A percentile compares a stretch with the other conserved stretches of the same genome.
phyloP scores from a whole-genome alignment of 495 filamentous ascomycete species.

The Tricharina praecox region DNA sequence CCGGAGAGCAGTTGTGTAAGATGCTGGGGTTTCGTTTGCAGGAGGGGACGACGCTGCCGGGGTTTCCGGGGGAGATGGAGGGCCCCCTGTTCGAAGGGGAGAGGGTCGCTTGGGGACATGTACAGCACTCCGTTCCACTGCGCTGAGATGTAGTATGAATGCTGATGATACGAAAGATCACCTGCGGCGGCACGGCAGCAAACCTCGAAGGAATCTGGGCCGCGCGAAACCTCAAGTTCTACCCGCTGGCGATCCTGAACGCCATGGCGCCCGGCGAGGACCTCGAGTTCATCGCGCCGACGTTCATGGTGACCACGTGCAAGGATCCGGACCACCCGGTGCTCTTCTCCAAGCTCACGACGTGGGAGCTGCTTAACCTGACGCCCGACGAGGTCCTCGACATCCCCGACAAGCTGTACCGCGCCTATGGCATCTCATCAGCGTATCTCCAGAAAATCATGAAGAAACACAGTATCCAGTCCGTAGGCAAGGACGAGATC shows the following conservation, averaged over 20 bases:
- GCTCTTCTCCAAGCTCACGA: conserved; percentile 25
- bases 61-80: background rate
- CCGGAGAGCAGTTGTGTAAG: conserved; percentile 32
- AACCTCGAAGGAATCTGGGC: conserved; percentile 34
- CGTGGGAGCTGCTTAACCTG: conserved; percentile 37
- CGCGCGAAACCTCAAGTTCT: conserved; percentile 36
- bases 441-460: conserved; percentile 27
- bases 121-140: too few species aligned
- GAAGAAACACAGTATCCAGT: conserved; percentile 30
- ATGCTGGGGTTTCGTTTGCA: conserved; percentile 28
- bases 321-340: conserved; percentile 20
- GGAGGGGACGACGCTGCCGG: background rate
- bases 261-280: conserved; percentile 26
- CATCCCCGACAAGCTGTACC: conserved; percentile 28
- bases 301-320: conserved; percentile 29
- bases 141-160: too few species aligned
- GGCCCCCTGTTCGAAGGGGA: background rate
- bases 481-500: conserved; percentile 27
- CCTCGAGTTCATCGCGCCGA: conserved; percentile 26
- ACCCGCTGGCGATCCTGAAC: conserved; percentile 29
- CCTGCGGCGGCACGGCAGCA: conserved; percentile 32
- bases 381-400: conserved; percentile 29
- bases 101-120: background rate
- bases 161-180: too few species aligned
- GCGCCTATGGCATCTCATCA: conserved; percentile 29